Evolutionary conservation across 139 green algal species (phyloP).

Genomic region (Tetradesmus obliquus): DNA sequence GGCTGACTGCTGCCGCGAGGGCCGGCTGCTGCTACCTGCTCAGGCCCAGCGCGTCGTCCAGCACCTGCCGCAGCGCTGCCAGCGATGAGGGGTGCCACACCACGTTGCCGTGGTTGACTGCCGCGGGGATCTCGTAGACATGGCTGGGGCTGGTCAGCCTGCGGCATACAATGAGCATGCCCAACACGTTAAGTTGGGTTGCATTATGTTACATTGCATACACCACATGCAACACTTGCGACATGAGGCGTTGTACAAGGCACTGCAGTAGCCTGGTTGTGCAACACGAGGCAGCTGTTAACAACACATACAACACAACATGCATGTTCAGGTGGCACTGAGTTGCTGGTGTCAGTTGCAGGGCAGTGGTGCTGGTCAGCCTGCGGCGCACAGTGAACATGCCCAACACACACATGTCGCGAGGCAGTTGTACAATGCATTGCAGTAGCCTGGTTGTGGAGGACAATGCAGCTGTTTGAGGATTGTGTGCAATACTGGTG

Average conservation of each 20-base stretch:
- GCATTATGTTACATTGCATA: not conserved
- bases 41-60: not conserved
- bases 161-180: not conserved
- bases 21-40: not conserved
- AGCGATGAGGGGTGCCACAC: not conserved
- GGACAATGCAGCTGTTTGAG: not conserved
- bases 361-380: not conserved
- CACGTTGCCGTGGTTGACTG: not conserved
- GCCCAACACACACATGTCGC: not conserved
- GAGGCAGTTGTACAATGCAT: not conserved
- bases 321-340: not conserved
- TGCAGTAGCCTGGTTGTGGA: not conserved
- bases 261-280: not conserved
- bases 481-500: no score
- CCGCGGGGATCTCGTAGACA: not conserved
- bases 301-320: not conserved
- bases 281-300: not conserved
- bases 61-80: not conserved
- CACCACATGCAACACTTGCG: not conserved
- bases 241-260: not conserved
- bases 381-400: not conserved
- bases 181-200: not conserved
- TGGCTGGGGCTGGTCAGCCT: constrained; percentile 16
- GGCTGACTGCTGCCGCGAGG: no score
- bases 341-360: not conserved